Percentiles rank a stretch among this genome's conserved stretches.
These are phyloP conservation scores for Pholiota microspora DNA, from an alignment of 768 basidiomycete species.

Conservation along the genomic window DNA sequence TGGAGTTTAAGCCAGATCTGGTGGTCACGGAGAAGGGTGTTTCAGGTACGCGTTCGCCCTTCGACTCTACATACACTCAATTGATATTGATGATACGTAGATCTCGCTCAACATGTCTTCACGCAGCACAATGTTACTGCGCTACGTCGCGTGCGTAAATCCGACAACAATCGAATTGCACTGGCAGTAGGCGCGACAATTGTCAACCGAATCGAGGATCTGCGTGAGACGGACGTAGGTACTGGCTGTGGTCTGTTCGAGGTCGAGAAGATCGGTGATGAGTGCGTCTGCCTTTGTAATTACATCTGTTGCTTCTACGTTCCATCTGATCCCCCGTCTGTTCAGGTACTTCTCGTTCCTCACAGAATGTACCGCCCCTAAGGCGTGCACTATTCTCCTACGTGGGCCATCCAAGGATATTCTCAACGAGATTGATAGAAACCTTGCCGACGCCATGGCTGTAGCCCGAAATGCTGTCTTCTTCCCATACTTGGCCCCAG, in stretches of 20 bases:
- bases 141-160: slow-evolving; percentile 95
- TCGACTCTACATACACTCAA: too few species aligned
- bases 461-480: slow-evolving; percentile 97
- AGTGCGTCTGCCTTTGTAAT: slow-evolving; percentile 44
- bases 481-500: slow-evolving; percentile 90
- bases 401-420: slow-evolving; percentile 98
- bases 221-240: slow-evolving; percentile 89
- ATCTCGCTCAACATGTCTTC: slow-evolving; percentile 91
- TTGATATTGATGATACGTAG: slow-evolving; percentile 49
- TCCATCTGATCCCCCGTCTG: not conserved
- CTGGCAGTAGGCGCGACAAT: slow-evolving; percentile 95
- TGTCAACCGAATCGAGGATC: slow-evolving; percentile 93
- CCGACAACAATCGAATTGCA: slow-evolving; percentile 98
- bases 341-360: slow-evolving; percentile 94
- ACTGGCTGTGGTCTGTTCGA: slow-evolving; percentile 95
- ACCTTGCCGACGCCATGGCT: slow-evolving; percentile 95
- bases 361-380: slow-evolving; percentile 84
- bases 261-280: slow-evolving; percentile 96
- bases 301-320: not conserved
- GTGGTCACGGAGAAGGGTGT: slow-evolving; percentile 98
- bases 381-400: slow-evolving; percentile 97
- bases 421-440: slow-evolving; percentile 96
- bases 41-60: slow-evolving; percentile 78
- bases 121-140: slow-evolving; percentile 88
- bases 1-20: slow-evolving; percentile 94